Evolutionary conservation across 2,329 filamentous ascomycete species (phyloP).

Genomic region (Blumeria graminis): DNA sequence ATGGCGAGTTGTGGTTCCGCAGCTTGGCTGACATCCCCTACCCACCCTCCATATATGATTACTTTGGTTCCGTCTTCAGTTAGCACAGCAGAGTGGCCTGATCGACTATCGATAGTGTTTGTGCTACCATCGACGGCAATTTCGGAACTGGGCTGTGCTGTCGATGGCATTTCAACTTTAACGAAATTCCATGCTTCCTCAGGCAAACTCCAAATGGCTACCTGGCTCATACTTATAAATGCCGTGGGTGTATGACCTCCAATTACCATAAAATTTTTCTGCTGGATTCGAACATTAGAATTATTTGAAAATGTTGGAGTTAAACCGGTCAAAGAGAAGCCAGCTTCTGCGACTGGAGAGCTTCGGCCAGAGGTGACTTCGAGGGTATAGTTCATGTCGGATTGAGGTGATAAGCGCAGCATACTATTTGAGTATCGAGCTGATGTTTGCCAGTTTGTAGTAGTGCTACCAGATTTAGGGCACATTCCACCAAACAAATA

Average conservation of each 20-base stretch:
- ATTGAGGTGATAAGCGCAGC: slow-evolving; percentile 32
- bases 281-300: slow-evolving; percentile 40
- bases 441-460: slow-evolving; percentile 33
- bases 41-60: slow-evolving; percentile 74
- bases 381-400: slow-evolving; percentile 18
- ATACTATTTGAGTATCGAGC: slow-evolving; percentile 65
- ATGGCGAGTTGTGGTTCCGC: slow-evolving; percentile 65
- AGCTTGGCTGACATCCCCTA: slow-evolving; percentile 51
- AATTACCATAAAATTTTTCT: slow-evolving; percentile 56
- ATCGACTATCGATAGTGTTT: slow-evolving; percentile 40
- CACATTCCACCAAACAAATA: slow-evolving; percentile 73
- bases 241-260: slow-evolving; percentile 65
- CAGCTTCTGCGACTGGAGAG: slow-evolving; percentile 57
- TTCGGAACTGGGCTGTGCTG: slow-evolving; percentile 23
- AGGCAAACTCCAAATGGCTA: slow-evolving; percentile 68
- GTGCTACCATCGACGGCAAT: slow-evolving; percentile 24
- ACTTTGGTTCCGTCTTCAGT: slow-evolving; percentile 56
- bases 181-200: slow-evolving; percentile 74
- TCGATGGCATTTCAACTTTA: slow-evolving; percentile 26
- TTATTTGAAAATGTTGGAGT: slow-evolving; percentile 44
- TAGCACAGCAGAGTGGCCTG: slow-evolving; percentile 68
- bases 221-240: slow-evolving; percentile 85
- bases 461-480: slow-evolving; percentile 23
- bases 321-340: slow-evolving; percentile 60
- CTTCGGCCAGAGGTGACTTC: slow-evolving; percentile 23